A percentile compares a stretch with the other conserved stretches of the same genome.
Evolutionary conservation across 352 stramenopile species (phyloP).

Genomic region (Pythium myriotylum): DNA sequence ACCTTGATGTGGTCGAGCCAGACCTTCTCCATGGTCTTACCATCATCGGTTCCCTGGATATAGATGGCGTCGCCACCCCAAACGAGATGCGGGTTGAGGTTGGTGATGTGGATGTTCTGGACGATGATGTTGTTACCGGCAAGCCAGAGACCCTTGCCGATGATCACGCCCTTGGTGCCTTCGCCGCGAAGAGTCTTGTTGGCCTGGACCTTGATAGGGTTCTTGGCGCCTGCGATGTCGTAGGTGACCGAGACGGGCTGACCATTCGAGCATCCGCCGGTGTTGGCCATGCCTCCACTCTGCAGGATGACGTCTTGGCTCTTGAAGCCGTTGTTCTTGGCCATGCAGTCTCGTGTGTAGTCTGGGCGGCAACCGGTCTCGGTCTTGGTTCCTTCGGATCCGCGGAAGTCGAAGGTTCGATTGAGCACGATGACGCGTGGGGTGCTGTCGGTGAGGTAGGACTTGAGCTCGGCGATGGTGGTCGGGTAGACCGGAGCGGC

Average conservation of each 20-base stretch:
- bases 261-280: slow-evolving; percentile 46
- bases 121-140: slow-evolving; percentile 48
- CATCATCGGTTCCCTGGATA: slow-evolving; percentile 27
- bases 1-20: slow-evolving; percentile 61
- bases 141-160: slow-evolving; percentile 47
- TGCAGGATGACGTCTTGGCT: slow-evolving; percentile 60
- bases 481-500: slow-evolving; percentile 36
- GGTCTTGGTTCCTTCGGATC: slow-evolving; percentile 49
- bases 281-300: slow-evolving; percentile 53
- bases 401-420: slow-evolving; percentile 51
- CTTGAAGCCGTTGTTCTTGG: slow-evolving; percentile 57
- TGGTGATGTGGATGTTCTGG: slow-evolving; percentile 59
- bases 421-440: slow-evolving; percentile 57
- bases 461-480: slow-evolving; percentile 44
- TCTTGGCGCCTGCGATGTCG: slow-evolving; percentile 39
- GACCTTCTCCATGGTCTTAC: slow-evolving; percentile 31
- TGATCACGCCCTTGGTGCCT: slow-evolving; percentile 36
- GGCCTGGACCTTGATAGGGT: slow-evolving; percentile 28
- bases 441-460: slow-evolving; percentile 40
- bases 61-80: slow-evolving; percentile 36
- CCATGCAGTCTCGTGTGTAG: slow-evolving; percentile 42
- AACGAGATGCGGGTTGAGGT: slow-evolving; percentile 53
- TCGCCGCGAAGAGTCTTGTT: slow-evolving; percentile 55
- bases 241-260: slow-evolving; percentile 41
- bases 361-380: slow-evolving; percentile 50